A percentile compares a stretch with the other conserved stretches of the same genome.
Conservation (phyloP, 192 early-diverging fungal genomes). For the Phycomyces blakesleeanus region DNA sequence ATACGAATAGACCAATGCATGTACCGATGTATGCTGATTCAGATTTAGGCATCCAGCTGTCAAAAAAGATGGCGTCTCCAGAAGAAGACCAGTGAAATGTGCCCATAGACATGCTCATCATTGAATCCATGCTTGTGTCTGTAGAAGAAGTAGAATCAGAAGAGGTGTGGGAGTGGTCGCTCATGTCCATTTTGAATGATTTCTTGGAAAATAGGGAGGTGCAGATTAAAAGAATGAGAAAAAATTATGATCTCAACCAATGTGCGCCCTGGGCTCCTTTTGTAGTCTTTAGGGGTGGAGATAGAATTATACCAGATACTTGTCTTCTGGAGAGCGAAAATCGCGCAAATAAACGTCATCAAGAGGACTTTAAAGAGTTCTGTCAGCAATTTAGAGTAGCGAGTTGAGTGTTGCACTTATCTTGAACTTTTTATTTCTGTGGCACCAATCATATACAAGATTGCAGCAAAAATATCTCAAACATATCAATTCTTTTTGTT, state of each 20-base stretch:
- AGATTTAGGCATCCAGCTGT: constrained; percentile 35
- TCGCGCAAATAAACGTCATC: constrained; percentile 2
- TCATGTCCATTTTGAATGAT: constrained; percentile 1
- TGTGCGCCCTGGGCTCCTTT: not conserved
- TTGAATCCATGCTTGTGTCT: not conserved
- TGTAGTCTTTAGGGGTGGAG: constrained; percentile 1
- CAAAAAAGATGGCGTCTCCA: constrained; percentile 42
- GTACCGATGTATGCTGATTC: constrained; percentile 47
- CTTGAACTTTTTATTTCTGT: no score
- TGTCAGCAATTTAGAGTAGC: no score
- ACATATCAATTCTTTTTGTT: no score
- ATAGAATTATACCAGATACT: not conserved
- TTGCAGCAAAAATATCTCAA: no score
- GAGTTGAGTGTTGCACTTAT: no score
- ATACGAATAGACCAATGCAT: constrained; percentile 42
- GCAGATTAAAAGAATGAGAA: no score
- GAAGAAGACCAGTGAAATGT: constrained; percentile 35
- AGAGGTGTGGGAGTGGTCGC: no score
- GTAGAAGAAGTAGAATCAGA: not conserved
- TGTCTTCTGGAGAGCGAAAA: constrained; percentile 1
- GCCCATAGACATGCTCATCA: constrained; percentile 26
- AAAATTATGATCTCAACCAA: no score
- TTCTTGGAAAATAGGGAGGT: no score
- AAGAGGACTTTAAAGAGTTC: no score
- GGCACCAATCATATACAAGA: no score